Conservation (phyloP, 768 basidiomycete species). For the Macrolepiota fuliginosa region DNA sequence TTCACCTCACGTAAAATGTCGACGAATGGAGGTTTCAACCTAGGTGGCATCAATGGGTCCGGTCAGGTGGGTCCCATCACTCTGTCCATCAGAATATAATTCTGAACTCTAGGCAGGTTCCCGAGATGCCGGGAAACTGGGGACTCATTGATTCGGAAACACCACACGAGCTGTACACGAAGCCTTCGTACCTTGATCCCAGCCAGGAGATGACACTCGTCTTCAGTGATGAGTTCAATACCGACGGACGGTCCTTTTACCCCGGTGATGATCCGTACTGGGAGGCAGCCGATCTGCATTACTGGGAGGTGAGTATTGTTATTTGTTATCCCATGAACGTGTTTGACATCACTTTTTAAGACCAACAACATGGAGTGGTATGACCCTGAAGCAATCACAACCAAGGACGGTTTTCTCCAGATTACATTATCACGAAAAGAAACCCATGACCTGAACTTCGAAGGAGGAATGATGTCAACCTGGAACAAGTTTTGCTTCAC, state of each 20-base stretch:
- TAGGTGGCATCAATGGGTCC: conserved; percentile 74
- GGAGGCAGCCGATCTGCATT: conserved; percentile 82
- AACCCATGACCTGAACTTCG: conserved; percentile 72
- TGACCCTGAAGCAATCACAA: conserved; percentile 75
- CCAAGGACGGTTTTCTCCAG: conserved; percentile 68
- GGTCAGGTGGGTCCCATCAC: conserved; percentile 51
- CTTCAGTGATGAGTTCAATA: conserved; percentile 89
- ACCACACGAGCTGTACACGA: conserved; percentile 54
- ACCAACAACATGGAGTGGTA: conserved; percentile 88
- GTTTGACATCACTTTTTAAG: conserved; percentile 24
- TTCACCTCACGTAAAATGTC: conserved; percentile 44
- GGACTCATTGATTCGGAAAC: conserved; percentile 79
- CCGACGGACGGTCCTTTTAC: conserved; percentile 76
- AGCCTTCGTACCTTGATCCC: conserved; percentile 50
- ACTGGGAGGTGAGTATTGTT: conserved; percentile 55
- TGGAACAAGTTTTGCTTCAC: conserved; percentile 97
- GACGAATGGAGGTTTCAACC: conserved; percentile 60
- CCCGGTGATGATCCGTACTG: conserved; percentile 89
- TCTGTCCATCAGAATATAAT: neutral
- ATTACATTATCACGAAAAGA: conserved; percentile 67
- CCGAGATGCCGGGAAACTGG: conserved; percentile 58
- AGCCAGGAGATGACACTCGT: conserved; percentile 60
- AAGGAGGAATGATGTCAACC: conserved; percentile 65
- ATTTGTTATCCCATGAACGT: neutral
- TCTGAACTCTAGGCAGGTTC: conserved; percentile 37